A percentile compares a stretch with the other conserved stretches of the same genome.
These are phyloP conservation scores for Candida endomychidarum DNA, from an alignment of 805 yeast species.

Conservation along the genomic window DNA sequence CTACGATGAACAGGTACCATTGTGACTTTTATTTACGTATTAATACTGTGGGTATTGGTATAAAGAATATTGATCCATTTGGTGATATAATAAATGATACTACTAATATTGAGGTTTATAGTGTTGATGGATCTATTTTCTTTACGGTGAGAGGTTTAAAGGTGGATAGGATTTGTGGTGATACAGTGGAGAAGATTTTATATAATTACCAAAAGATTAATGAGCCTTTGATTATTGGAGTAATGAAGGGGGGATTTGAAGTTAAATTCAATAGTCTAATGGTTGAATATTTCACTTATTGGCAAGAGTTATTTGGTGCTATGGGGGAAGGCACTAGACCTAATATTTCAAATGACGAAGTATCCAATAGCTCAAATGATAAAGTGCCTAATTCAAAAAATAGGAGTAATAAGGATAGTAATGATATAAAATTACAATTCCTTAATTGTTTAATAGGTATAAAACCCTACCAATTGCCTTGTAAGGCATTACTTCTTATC, in stretches of 20 bases:
- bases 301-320: slow-evolving; percentile 17
- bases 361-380: background rate
- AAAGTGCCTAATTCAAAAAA: too few species aligned
- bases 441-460: slow-evolving; percentile 61
- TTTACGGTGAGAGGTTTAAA: slow-evolving; percentile 23
- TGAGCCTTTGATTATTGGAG: slow-evolving; percentile 12
- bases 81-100: slow-evolving; percentile 23
- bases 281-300: slow-evolving; percentile 13
- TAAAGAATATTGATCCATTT: slow-evolving; percentile 24
- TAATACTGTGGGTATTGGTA: slow-evolving; percentile 15
- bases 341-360: background rate
- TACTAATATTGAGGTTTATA: slow-evolving; percentile 19
- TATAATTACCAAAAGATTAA: slow-evolving; percentile 21
- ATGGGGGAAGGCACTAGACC: background rate
- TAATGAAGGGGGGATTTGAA: slow-evolving; percentile 8
- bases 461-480: slow-evolving; percentile 57
- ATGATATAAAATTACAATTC: slow-evolving; percentile 36
- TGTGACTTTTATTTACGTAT: slow-evolving; percentile 35
- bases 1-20: slow-evolving; percentile 28
- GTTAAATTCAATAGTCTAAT: slow-evolving; percentile 10
- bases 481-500: slow-evolving; percentile 54
- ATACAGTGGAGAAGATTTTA: slow-evolving; percentile 15
- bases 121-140: slow-evolving; percentile 20
- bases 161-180: slow-evolving; percentile 17
- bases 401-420: too few species aligned